Evolutionary conservation across 2,329 filamentous ascomycete genomes (phyloP), one percentile per base, ranked within the genome.

Genomic region (Calonectria pseudoreteaudii): DNA sequence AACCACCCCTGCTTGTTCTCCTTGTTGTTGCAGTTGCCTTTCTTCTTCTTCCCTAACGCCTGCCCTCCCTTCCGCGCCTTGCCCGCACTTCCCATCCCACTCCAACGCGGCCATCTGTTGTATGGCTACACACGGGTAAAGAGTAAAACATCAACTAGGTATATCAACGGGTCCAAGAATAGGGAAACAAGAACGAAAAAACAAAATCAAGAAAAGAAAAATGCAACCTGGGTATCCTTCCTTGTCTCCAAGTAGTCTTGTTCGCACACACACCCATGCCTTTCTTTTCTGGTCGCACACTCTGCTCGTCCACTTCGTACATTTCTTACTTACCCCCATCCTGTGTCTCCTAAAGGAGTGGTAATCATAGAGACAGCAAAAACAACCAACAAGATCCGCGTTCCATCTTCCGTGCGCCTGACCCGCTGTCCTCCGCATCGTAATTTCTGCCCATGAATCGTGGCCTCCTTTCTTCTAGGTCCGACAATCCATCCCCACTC

Each of bases 161-260:
- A 71, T 62, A 68, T 65, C 69, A 71, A 64, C 70, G 65, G 68
- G 50, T 44, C 38, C 38, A 66, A 64, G 36, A 77, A 71, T 60
- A 38, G 34, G 56, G 18, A 60, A 60, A 14, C 7, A 60, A 60
- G 34, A 60, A 38, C n/a, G 20, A 18, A 62, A 62, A 62, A 41
- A 4, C 4, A 7, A 60, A 60, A 38, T 26, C 26, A 60, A 60
- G 75, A 70, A 47, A 77, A 72, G 50, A 38, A 36, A 77, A 78
- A 80, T 74, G 76, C 71, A 78, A 38, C 70, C 71, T 75, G 78
- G 78, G 78, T 79, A 79, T 79, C 71, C 76, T 68, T 71, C 70
- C 41, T 58, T 52, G 62, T 60, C 69, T 70, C 56, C 26, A 9
- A 31, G 34, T 28, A n/a, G 49, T 44, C 49, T 26, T 31, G 70